Percentiles rank a stretch among this genome's conserved stretches.
Evolutionary conservation across 345 rosid genomes (phyloP).

Genomic region (Euclidium syriacum): DNA sequence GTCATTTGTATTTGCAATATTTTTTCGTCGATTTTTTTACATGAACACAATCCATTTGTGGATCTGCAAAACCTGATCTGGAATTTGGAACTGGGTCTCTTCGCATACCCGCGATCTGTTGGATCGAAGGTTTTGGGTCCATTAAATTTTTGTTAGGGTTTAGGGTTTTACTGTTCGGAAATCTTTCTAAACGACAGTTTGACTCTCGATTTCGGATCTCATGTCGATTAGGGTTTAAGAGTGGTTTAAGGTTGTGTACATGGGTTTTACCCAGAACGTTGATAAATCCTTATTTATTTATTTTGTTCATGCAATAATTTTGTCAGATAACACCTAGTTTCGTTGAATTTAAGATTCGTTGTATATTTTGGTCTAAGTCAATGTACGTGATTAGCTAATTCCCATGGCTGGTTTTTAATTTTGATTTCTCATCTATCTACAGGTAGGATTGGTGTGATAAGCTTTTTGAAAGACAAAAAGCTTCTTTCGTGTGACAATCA

Average conservation of each 20-base stretch:
- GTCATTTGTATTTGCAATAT: background rate
- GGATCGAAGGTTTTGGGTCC: background rate
- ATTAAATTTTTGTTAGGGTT: conserved; percentile 5
- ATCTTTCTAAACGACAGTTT: background rate
- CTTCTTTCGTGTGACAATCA: background rate
- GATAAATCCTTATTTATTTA: background rate
- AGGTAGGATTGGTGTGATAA: conserved; percentile 19
- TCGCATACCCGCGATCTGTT: background rate
- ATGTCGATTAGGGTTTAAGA: conserved; percentile 21
- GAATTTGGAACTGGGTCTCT: background rate
- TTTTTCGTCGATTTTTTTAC: background rate
- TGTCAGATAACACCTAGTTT: background rate
- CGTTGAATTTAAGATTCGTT: background rate
- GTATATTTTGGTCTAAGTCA: background rate
- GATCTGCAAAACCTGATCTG: conserved; percentile 27
- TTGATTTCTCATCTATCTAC: background rate
- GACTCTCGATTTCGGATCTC: conserved; percentile 13
- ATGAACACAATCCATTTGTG: background rate
- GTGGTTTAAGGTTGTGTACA: conserved; percentile 16
- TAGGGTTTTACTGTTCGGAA: conserved; percentile 10
- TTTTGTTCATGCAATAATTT: background rate
- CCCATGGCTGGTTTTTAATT: background rate
- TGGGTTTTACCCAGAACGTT: background rate
- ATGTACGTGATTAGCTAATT: background rate
- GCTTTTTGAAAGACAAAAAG: background rate